Percentiles rank a stretch among this genome's conserved stretches.
Conservation (phyloP, 345 rosid genomes). For the Bretschneidera sinensis region DNA sequence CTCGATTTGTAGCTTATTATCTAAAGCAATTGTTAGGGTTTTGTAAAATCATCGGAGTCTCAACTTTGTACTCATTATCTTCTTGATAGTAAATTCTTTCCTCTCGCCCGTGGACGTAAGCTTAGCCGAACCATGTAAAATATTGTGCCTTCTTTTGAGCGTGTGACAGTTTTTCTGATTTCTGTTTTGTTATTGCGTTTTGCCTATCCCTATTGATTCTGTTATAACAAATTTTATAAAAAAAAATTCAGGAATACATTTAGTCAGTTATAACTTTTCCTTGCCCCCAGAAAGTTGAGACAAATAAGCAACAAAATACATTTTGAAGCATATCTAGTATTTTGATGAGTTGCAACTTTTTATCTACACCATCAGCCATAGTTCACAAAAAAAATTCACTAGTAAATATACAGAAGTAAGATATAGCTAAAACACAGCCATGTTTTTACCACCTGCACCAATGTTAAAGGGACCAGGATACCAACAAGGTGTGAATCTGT, state of each 20-base stretch:
- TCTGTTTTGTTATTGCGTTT: no score
- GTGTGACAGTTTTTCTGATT: no score
- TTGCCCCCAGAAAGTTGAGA: neutral
- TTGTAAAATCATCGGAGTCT: no score
- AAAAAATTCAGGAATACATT: neutral
- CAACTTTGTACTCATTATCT: no score
- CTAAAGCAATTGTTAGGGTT: no score
- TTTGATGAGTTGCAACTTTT: neutral
- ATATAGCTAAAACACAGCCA: neutral
- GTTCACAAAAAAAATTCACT: neutral
- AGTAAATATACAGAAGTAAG: neutral
- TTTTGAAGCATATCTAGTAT: neutral
- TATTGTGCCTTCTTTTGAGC: no score
- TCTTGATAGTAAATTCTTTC: no score
- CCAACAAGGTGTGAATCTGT: neutral
- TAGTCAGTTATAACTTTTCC: no score
- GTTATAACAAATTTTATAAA: neutral
- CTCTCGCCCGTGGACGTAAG: no score
- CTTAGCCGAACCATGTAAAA: no score
- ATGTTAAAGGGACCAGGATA: neutral
- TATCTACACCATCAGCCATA: neutral
- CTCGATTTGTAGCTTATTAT: no score
- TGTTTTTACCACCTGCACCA: neutral
- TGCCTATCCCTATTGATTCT: no score
- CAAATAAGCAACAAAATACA: neutral